Evolutionary conservation across 2,329 filamentous ascomycete species (phyloP), one percentile per base, ranked within the genome.

Genomic region (Fusarium verrucosum): DNA sequence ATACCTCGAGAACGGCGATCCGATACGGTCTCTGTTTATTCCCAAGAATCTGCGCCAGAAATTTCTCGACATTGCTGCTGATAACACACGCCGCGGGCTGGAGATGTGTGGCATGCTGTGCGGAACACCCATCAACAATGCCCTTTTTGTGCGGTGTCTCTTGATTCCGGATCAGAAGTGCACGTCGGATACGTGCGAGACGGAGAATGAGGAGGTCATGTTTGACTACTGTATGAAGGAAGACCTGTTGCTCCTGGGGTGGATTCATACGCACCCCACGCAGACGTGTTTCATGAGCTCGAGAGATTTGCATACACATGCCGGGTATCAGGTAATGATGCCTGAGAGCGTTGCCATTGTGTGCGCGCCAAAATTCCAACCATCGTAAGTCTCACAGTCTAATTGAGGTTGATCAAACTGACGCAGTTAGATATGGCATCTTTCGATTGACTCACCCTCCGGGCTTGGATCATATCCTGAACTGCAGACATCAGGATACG

Each of bases 221-320:
- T 94, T 97, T 69, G 92, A 97, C 54, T 97, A 94, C 75, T 96
- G 94, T 73, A 91, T 95, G 70, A 84, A 83, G 7, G 87, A 96
- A 72, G 91, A 96, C 60, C 78, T 98, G 32, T 86, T 97, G 76
- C 88, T 96, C 50, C 84, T 97, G 7, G 94, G 94, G 35, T 99
- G 95, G 95, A 99, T 99, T 61, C 95, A 99, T 75, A 99, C 95
- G 1, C 95, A 99, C 75, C 95, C 95, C 0, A 92, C 90, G 0
- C 95, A 99, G 79, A 96, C 92, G 0, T 99, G 95, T 77, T 99
- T 99, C 76, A 96, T 99, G 92, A 97, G 92, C 74, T 95, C 91
- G 44, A 84, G 94, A 45, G 95, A 99, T 74, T 75, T 98, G 67
- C 95, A 99, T 74, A 99, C 96, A 0, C 94, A 97, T 73, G 89